Evolutionary conservation across 257 asterid genomes (phyloP).

Genomic region (Buddleja alternifolia): DNA sequence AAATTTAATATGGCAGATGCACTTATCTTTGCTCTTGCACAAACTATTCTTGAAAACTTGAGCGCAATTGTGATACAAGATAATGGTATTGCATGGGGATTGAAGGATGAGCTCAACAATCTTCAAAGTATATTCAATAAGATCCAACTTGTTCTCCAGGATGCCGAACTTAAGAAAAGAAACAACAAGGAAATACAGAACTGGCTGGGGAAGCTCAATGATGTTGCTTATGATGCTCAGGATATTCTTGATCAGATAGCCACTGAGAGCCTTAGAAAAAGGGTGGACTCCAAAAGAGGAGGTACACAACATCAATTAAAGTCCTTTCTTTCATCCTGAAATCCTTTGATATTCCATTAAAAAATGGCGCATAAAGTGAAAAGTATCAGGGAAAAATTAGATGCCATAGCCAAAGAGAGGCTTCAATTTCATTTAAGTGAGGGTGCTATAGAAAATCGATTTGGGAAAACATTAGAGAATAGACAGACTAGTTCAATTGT

Average conservation of each 20-base stretch:
- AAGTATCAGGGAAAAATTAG: constrained; percentile 16
- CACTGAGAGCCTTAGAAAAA: constrained; percentile 28
- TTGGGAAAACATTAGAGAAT: too few relatives aligned
- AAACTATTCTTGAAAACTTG: constrained; percentile 14
- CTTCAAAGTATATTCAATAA: neutral
- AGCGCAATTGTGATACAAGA: neutral
- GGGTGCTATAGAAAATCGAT: too few relatives aligned
- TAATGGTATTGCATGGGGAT: constrained; percentile 18
- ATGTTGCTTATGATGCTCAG: constrained; percentile 45
- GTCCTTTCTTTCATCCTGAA: neutral
- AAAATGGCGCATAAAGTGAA: constrained; percentile 20
- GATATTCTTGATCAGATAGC: constrained; percentile 33
- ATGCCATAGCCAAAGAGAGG: too few relatives aligned
- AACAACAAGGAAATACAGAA: constrained; percentile 17
- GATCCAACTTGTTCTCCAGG: constrained; percentile 23
- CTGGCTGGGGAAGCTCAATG: constrained; percentile 42
- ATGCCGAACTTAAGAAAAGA: constrained; percentile 29
- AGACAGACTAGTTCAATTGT: too few relatives aligned
- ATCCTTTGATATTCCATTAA: constrained; percentile 19
- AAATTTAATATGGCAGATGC: constrained; percentile 24
- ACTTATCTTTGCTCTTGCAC: constrained; percentile 26
- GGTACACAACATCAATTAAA: constrained; percentile 10
- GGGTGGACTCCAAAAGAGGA: constrained; percentile 7
- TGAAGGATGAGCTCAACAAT: constrained; percentile 24
- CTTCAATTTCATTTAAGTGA: too few relatives aligned